Percentiles rank a stretch among this genome's conserved stretches.
phyloP scores from a whole-genome alignment of 306 rosid species.

The Urtica urens region DNA sequence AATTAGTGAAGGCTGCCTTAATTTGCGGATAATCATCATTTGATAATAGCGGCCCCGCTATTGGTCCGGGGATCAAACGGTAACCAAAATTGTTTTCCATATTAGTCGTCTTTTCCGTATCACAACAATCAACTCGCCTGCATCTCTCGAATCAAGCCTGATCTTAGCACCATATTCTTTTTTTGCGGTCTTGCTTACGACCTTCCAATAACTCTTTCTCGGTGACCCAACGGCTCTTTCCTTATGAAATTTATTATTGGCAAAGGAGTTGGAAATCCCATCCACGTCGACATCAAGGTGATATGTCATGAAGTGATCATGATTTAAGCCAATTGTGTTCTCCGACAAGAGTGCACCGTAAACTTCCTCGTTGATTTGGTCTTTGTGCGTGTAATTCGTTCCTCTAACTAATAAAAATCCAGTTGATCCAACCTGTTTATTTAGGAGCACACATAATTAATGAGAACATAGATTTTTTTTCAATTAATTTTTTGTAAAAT shows the following conservation, averaged over 20 bases:
- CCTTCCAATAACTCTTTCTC: conserved; percentile 43
- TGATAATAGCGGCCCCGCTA: conserved; percentile 20
- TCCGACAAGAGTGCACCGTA: conserved; percentile 32
- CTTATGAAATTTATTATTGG: conserved; percentile 25
- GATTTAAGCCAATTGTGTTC: conserved; percentile 35
- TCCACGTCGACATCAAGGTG: conserved; percentile 49
- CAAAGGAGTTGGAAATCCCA: conserved; percentile 34
- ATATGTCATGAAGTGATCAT: conserved; percentile 39
- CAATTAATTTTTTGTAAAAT: no score
- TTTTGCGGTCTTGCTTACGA: conserved; percentile 16
- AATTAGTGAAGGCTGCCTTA: conserved; percentile 34
- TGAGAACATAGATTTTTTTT: no score
- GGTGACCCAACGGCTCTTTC: conserved; percentile 22
- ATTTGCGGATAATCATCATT: conserved; percentile 39
- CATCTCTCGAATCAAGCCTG: conserved; percentile 15
- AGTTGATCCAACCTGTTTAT: conserved; percentile 34
- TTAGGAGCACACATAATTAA: neutral
- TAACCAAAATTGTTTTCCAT: conserved; percentile 37
- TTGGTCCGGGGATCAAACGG: conserved; percentile 29
- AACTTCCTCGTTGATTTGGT: conserved; percentile 22
- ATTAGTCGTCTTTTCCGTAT: conserved; percentile 18
- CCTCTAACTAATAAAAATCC: conserved; percentile 32
- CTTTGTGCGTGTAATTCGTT: conserved; percentile 16
- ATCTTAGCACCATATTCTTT: conserved; percentile 31
- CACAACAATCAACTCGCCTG: conserved; percentile 12